Conservation (phyloP, 768 basidiomycete species). For the Suillus hirtellus region DNA sequence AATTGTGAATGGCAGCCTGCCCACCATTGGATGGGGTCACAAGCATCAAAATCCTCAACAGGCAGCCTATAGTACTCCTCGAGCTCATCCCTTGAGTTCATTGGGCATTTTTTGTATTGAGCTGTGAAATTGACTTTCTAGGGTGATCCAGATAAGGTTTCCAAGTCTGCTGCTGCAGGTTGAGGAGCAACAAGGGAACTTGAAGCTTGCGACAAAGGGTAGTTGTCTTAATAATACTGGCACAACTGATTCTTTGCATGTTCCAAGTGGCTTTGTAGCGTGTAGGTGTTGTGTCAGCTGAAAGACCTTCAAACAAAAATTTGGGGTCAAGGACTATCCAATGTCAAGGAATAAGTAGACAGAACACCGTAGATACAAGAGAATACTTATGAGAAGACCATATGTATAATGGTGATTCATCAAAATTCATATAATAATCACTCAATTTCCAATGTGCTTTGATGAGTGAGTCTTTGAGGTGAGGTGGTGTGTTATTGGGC, state of each 20-base stretch:
- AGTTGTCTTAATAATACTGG: background rate
- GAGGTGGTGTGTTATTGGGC: background rate
- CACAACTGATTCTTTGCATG: background rate
- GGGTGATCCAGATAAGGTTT: background rate
- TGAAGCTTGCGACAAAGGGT: background rate
- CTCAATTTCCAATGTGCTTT: background rate
- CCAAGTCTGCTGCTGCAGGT: background rate
- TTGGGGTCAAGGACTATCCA: background rate
- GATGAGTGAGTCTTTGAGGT: background rate
- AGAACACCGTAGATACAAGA: background rate
- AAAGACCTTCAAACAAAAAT: background rate
- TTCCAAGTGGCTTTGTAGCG: background rate
- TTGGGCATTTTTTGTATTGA: background rate
- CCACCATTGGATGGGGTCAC: slow-evolving; percentile 1
- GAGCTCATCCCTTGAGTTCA: background rate
- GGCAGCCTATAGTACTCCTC: background rate
- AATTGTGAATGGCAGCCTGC: background rate
- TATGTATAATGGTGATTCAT: background rate
- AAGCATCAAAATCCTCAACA: background rate
- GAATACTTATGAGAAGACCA: background rate
- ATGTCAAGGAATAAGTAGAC: background rate
- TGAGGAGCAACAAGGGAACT: background rate
- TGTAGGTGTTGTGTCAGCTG: background rate
- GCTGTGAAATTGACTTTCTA: background rate
- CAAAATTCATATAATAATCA: background rate